Evolutionary conservation across 2,329 filamentous ascomycete species (phyloP).

Genomic region (Epicoccum nigrum): DNA sequence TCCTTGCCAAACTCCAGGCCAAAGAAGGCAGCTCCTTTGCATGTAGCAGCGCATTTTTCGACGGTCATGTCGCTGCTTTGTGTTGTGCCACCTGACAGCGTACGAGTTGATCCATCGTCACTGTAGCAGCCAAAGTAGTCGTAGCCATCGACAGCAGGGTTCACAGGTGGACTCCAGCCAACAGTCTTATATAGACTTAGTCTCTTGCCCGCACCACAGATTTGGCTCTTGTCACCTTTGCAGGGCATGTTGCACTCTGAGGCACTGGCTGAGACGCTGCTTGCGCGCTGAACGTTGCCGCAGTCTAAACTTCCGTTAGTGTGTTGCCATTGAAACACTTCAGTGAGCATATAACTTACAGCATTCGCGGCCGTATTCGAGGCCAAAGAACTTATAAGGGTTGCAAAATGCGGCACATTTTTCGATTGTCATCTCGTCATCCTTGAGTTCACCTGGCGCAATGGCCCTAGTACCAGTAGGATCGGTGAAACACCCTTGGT

Average conservation of each 20-base stretch:
- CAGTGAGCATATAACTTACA: slow-evolving; percentile 4
- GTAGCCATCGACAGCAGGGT: slow-evolving; percentile 28
- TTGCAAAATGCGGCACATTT: slow-evolving; percentile 30
- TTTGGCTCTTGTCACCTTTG: slow-evolving; percentile 22
- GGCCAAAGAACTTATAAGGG: slow-evolving; percentile 29
- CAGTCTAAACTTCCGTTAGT: slow-evolving; percentile 16
- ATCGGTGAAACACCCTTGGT: slow-evolving; percentile 35
- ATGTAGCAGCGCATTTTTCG: slow-evolving; percentile 46
- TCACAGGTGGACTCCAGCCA: slow-evolving; percentile 38
- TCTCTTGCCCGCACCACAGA: slow-evolving; percentile 27
- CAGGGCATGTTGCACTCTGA: slow-evolving; percentile 35
- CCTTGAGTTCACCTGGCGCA: slow-evolving; percentile 12
- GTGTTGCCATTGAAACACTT: not conserved
- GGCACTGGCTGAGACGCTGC: slow-evolving; percentile 14
- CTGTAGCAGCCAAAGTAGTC: slow-evolving; percentile 50
- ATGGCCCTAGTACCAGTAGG: slow-evolving; percentile 21
- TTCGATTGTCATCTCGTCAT: slow-evolving; percentile 28
- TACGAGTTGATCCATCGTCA: slow-evolving; percentile 35
- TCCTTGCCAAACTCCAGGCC: slow-evolving; percentile 42
- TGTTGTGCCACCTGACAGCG: slow-evolving; percentile 41
- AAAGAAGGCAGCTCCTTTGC: slow-evolving; percentile 40
- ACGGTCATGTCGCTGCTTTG: slow-evolving; percentile 42
- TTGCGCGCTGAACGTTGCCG: slow-evolving; percentile 22
- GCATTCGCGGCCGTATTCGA: slow-evolving; percentile 30
- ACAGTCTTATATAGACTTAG: slow-evolving; percentile 47